Evolutionary conservation across 495 filamentous ascomycete genomes (phyloP).

Genomic region (Penicillium lagena): DNA sequence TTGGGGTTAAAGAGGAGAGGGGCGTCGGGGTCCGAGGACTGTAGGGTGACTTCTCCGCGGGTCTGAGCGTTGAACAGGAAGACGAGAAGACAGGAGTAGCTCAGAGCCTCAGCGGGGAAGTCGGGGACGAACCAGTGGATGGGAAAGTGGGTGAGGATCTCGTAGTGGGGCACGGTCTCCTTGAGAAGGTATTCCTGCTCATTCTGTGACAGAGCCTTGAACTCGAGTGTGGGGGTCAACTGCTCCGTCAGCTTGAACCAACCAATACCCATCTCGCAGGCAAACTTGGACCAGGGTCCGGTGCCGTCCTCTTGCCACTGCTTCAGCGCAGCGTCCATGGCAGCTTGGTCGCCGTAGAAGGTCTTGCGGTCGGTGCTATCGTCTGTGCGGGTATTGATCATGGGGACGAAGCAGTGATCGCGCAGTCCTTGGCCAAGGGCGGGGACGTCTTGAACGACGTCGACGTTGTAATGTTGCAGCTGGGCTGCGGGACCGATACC

Average conservation of each 20-base stretch:
- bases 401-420: conserved; percentile 39
- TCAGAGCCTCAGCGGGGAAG: conserved; percentile 20
- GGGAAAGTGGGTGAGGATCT: conserved; percentile 29
- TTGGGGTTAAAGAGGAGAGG: no score
- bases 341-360: conserved; percentile 23
- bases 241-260: conserved; percentile 47
- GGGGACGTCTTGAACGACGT: conserved; percentile 38
- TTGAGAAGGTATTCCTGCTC: conserved; percentile 32
- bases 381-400: conserved; percentile 18
- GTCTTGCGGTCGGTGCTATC: conserved; percentile 24
- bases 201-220: conserved; percentile 31
- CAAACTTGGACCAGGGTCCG: conserved; percentile 34
- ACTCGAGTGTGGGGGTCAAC: conserved; percentile 34
- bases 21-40: no score
- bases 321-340: conserved; percentile 33
- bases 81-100: conserved; percentile 19
- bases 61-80: conserved; percentile 35
- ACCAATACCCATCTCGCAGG: conserved; percentile 38
- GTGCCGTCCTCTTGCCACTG: conserved; percentile 42
- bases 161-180: conserved; percentile 43
- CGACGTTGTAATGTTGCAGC: conserved; percentile 47
- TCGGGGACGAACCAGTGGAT: conserved; percentile 21
- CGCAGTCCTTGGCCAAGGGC: conserved; percentile 53
- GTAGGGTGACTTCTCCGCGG: conserved; percentile 48
- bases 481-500: conserved; percentile 53